phyloP scores from a whole-genome alignment of 2,329 filamentous ascomycete genomes.

The Fusarium lyarnte region DNA sequence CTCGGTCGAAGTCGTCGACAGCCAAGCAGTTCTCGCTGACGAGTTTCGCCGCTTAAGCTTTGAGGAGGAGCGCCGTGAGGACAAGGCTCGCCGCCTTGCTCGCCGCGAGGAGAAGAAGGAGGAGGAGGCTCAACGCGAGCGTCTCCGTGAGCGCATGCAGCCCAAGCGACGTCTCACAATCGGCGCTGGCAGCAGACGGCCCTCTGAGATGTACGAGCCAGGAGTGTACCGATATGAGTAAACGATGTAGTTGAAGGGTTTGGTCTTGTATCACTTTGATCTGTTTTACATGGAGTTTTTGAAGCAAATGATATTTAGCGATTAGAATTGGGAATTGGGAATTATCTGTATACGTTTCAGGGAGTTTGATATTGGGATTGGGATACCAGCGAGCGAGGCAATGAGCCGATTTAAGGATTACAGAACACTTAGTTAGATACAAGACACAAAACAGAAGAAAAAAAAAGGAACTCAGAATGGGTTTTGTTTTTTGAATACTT shows the following conservation, averaged over 20 bases:
- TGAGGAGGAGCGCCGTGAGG: constrained; percentile 46
- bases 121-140: constrained; percentile 52
- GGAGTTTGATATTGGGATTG: constrained; percentile 11
- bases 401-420: constrained; percentile 22
- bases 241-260: constrained; percentile 27
- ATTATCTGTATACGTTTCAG: constrained; percentile 1
- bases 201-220: constrained; percentile 51
- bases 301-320: constrained; percentile 23
- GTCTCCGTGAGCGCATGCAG: constrained; percentile 54
- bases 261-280: constrained; percentile 36
- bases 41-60: constrained; percentile 48
- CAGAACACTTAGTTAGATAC: constrained; percentile 31
- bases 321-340: constrained; percentile 15
- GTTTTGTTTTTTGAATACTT: constrained; percentile 20
- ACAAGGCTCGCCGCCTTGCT: constrained; percentile 42
- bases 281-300: constrained; percentile 16
- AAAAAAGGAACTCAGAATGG: constrained; percentile 26
- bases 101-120: constrained; percentile 46
- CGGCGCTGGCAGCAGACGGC: constrained; percentile 49
- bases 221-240: constrained; percentile 54
- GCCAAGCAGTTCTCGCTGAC: constrained; percentile 49
- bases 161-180: constrained; percentile 51
- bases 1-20: constrained; percentile 37
- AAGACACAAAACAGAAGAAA: constrained; percentile 32
- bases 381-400: constrained; percentile 24